These are phyloP conservation scores for Coffea canephora DNA, from an alignment of 257 asterid genomes.

Conservation along the genomic window DNA sequence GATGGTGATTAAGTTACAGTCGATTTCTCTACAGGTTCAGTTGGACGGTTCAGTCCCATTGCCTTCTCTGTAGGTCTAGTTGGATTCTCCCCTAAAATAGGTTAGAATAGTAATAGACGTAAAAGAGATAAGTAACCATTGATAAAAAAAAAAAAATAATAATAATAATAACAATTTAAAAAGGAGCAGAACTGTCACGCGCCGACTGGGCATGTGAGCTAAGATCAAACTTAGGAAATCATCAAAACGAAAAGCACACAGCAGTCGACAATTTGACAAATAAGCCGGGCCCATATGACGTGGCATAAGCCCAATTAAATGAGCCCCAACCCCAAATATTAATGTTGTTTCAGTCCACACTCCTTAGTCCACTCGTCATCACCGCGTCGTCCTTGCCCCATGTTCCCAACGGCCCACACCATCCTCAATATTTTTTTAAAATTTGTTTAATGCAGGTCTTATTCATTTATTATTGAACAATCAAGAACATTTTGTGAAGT, in stretches of 20 bases:
- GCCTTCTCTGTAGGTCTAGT: too few species aligned
- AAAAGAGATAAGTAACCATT: too few species aligned
- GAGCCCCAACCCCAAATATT: neutral
- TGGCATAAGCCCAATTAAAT: slow-evolving; percentile 14
- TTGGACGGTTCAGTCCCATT: too few species aligned
- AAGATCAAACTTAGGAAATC: neutral
- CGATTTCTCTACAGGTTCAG: too few species aligned
- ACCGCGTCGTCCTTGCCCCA: neutral
- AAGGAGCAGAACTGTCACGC: slow-evolving; percentile 3
- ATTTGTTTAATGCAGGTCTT: neutral
- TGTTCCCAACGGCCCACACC: neutral
- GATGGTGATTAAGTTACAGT: too few species aligned
- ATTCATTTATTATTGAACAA: neutral
- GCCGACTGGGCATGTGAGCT: neutral
- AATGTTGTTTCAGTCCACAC: neutral
- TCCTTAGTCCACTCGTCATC: neutral
- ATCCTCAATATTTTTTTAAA: neutral
- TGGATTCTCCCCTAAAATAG: too few species aligned
- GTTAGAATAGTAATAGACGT: too few species aligned
- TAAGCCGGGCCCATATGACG: slow-evolving; percentile 6
- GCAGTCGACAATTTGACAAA: slow-evolving; percentile 14
- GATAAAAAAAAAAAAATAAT: too few species aligned
- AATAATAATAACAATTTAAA: too few species aligned
- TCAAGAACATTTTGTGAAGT: neutral
- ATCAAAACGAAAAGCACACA: slow-evolving; percentile 19